Base-by-base conservation (phyloP, 257 asterid species). In the Solanum tarijense region DNA sequence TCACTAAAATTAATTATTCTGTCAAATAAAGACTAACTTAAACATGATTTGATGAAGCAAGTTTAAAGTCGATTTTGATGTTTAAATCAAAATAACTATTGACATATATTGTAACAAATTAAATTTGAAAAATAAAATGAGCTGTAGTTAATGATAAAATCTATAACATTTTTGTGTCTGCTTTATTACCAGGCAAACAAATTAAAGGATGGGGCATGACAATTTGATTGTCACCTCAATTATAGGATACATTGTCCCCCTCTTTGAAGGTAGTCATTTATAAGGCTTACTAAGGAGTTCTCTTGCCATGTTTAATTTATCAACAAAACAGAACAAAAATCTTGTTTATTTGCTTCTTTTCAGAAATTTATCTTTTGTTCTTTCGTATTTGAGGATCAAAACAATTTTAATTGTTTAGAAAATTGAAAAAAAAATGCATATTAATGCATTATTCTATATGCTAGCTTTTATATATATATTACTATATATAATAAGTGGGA, bases 31-130 rank as follows among this genome's bases (percentile, higher is more conserved):
- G 2, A 1, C 2, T 60, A 4, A 23, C 6, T 9, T 21, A 23
- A 1, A 60, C 5, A 9, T 4, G 3, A 21, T 60, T 9, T 60
- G 5, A 0, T 21, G 5, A 58, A 60, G 10, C 27, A 9, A 8
- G 1, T 9, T 21, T 7, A 21, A 0, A 3, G 4, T 9, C 1
- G 2, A 21, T 21, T 21, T 9, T 60, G 0, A 60, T 60, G 12
- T 60, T 60, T 9, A 7, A 8, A 21, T 21, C 5, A 21, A 60
- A 8, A 60, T 60, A 3, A 60, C 4, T 8, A 8, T 58, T 21
- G 0, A 60, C 2, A 5, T 8, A 60, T 9, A 60, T 23, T 4
- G 3, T 71, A 7, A 31, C 13, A 71, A 32, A 32, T 10, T 29
- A 69, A 13, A 1, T 29, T 29, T 4, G 5, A 7, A 18, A 69